Evolutionary conservation across 345 rosid genomes (phyloP).

Genomic region (Sonneratia alba): DNA sequence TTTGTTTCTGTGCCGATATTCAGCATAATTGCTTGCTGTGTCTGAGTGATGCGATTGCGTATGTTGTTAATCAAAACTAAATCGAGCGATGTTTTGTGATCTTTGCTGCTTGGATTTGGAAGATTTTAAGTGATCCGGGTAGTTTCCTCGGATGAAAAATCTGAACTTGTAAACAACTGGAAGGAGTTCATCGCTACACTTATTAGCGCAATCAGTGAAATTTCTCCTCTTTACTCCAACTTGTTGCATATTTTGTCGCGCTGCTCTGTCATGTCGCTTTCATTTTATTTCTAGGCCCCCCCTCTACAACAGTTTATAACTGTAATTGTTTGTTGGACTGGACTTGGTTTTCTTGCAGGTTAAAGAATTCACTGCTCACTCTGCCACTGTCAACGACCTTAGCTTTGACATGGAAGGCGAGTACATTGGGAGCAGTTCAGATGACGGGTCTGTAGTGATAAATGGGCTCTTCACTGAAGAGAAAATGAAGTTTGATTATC

Average conservation of each 20-base stretch:
- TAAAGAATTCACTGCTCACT: slow-evolving; percentile 65
- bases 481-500: slow-evolving; percentile 81
- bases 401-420: slow-evolving; percentile 92
- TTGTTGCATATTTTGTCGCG: not conserved
- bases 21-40: not conserved
- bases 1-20: not conserved
- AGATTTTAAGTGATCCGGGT: not conserved
- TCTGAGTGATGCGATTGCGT: not conserved
- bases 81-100: not conserved
- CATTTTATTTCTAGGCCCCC: not conserved
- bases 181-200: not conserved
- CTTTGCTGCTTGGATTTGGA: not conserved
- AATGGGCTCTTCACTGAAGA: slow-evolving; percentile 95
- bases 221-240: not conserved
- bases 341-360: slow-evolving; percentile 35
- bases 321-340: not conserved
- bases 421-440: slow-evolving; percentile 93
- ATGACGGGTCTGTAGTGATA: slow-evolving; percentile 88
- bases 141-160: not conserved
- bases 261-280: not conserved
- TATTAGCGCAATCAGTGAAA: not conserved
- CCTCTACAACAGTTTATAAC: not conserved
- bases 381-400: slow-evolving; percentile 86
- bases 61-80: not conserved
- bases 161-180: not conserved